Evolutionary conservation across 345 rosid genomes (phyloP).

Genomic region (Isatis tinctoria): DNA sequence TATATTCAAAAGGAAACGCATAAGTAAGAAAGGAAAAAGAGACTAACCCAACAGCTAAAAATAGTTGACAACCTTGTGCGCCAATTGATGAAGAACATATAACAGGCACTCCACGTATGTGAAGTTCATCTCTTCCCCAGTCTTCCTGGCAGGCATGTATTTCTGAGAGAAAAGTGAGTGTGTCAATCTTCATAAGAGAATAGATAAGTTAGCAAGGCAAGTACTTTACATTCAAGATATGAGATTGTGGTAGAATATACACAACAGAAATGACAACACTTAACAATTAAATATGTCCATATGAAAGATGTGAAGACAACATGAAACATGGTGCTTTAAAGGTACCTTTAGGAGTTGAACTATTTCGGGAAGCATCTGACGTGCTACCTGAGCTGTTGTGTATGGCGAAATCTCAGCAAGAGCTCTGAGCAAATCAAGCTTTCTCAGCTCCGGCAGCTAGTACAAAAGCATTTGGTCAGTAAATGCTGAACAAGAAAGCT

Average conservation of each 20-base stretch:
- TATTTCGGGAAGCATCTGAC: conserved; percentile 77
- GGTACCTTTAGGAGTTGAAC: conserved; percentile 77
- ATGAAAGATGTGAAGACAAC: neutral
- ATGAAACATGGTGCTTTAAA: neutral
- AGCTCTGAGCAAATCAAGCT: conserved; percentile 79
- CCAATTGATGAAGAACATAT: conserved; percentile 74
- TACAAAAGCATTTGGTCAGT: conserved; percentile 3
- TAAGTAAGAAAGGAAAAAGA: conserved; percentile 13
- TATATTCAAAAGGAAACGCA: conserved; percentile 19
- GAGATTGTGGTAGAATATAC: neutral
- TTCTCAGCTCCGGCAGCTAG: conserved; percentile 88
- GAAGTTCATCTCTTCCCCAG: conserved; percentile 82
- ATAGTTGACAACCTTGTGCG: conserved; percentile 62
- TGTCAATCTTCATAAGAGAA: neutral
- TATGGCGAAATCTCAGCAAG: conserved; percentile 82
- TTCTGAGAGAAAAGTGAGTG: conserved; percentile 46
- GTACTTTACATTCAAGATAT: neutral
- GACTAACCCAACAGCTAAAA: neutral
- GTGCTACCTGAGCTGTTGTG: conserved; percentile 71
- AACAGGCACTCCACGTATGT: conserved; percentile 83
- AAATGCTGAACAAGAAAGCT: neutral
- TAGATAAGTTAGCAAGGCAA: neutral
- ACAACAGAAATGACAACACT: neutral
- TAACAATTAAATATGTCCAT: neutral
- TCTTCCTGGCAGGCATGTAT: conserved; percentile 82